phyloP scores from a whole-genome alignment of 768 basidiomycete genomes.

The Podaxis mareebaensis region DNA sequence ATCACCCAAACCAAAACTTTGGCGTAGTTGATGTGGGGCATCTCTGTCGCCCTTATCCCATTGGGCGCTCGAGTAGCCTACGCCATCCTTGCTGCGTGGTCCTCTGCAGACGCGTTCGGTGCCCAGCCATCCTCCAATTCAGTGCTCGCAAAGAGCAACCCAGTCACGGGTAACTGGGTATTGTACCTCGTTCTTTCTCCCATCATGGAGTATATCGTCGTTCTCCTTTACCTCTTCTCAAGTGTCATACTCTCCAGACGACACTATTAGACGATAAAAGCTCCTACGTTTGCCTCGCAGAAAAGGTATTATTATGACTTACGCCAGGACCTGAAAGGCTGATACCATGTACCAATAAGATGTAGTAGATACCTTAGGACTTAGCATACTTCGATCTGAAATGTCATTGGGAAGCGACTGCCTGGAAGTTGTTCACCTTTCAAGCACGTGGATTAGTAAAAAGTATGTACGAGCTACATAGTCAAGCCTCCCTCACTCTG shows the following conservation, averaged over 20 bases:
- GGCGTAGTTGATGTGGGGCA: conserved; percentile 53
- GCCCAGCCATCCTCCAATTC: conserved; percentile 35
- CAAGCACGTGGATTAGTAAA: not conserved
- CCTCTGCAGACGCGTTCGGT: conserved; percentile 48
- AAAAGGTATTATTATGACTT: not conserved
- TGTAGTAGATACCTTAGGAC: conserved; percentile 5
- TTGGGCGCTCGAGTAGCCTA: conserved; percentile 60
- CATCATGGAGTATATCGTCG: conserved; percentile 58
- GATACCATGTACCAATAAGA: conserved; percentile 6
- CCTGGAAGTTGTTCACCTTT: not conserved
- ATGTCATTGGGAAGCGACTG: not conserved
- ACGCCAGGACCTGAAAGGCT: conserved; percentile 3
- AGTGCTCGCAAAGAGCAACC: conserved; percentile 55
- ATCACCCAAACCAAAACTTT: not conserved
- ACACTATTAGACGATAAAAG: conserved; percentile 19
- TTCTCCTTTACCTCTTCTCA: conserved; percentile 47
- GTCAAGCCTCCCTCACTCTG: conserved; percentile 68
- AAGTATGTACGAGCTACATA: conserved; percentile 65
- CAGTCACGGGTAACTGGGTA: conserved; percentile 57
- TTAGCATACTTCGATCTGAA: not conserved
- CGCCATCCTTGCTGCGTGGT: conserved; percentile 58
- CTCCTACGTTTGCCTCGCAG: not conserved
- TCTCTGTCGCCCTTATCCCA: conserved; percentile 58
- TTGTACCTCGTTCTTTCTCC: conserved; percentile 59
- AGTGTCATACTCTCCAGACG: conserved; percentile 43